These are phyloP conservation scores for Hemisphaericaspora xylanilytica DNA, from an alignment of 1,139 yeast species.

Conservation along the genomic window DNA sequence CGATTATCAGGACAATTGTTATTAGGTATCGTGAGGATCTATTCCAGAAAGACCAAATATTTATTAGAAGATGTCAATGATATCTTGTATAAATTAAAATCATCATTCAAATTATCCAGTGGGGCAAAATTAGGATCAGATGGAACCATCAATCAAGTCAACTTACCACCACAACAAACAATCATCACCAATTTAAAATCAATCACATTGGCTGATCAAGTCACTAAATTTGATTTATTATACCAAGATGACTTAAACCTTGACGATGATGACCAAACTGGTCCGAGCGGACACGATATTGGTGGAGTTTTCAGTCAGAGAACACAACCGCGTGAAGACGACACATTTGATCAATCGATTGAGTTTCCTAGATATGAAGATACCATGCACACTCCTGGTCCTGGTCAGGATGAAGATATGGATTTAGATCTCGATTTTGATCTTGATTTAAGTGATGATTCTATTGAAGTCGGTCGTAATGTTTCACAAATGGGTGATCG, in stretches of 20 bases:
- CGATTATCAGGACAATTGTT: slow-evolving; percentile 85
- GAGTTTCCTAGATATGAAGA: slow-evolving; percentile 53
- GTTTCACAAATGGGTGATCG: slow-evolving; percentile 20
- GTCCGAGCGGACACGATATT: slow-evolving; percentile 1
- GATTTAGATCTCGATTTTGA: slow-evolving; percentile 55
- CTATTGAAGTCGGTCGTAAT: slow-evolving; percentile 52
- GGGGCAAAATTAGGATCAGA: slow-evolving; percentile 34
- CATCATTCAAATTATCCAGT: slow-evolving; percentile 57
- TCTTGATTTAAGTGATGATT: slow-evolving; percentile 28
- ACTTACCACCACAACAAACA: slow-evolving; percentile 49
- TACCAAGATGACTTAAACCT: slow-evolving; percentile 63
- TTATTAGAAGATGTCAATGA: slow-evolving; percentile 83
- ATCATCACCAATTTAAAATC: slow-evolving; percentile 54
- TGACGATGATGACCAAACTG: slow-evolving; percentile 34
- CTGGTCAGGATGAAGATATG: slow-evolving; percentile 29
- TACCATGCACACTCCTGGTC: slow-evolving; percentile 14
- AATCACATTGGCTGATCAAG: slow-evolving; percentile 69
- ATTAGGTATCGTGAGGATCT: slow-evolving; percentile 85
- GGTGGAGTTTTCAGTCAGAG: slow-evolving; percentile 13
- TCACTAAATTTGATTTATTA: slow-evolving; percentile 73
- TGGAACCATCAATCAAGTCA: slow-evolving; percentile 24
- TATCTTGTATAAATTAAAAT: slow-evolving; percentile 68
- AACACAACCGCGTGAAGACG: slow-evolving; percentile 13
- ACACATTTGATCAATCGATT: slow-evolving; percentile 46
- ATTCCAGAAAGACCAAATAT: slow-evolving; percentile 82